Evolutionary conservation across 108 stramenopile species (phyloP), one percentile per base, ranked within the genome.

Genomic region (Skeletonema potamos): DNA sequence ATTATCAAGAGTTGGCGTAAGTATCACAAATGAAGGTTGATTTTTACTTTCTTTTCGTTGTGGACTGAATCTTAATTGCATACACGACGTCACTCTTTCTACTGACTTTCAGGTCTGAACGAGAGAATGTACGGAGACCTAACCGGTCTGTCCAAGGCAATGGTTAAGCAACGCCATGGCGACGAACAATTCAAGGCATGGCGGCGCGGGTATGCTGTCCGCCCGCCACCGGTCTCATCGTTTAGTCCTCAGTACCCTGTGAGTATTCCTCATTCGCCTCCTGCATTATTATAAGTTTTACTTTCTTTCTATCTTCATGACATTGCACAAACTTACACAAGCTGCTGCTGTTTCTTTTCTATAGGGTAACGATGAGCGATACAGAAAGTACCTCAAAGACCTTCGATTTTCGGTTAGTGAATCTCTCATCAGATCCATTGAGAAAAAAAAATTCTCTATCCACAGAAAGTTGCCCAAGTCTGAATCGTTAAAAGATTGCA

Each of bases 101-200:
- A 7, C 0, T 51, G 3, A 22, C 43, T 56, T 11, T 92, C 88
- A 89, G 82, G 89, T 9, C 68, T 95, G 18, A 95, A 95, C 70
- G 94, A 80, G 43, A 59, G 72, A 27, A 90, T 89, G 88, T 96
- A 93, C 68, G 93, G 90, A 6, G 82, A 77, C 27, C 79, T 95
- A 12, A 94, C 95, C 22, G 97, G 99, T 0, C 70, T 96, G 22
- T 87, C 90, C 20, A 98, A 98, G 77, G 83, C 89, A 41, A 95
- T 98, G 93, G 96, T 98, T 1, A 87, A 91, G 27, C 90, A 91
- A 62, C 82, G 89, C 36, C 87, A 96, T 84, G 96, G 96, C 28
- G 94, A 92, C 33, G 82, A 92, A n/a, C 97, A 97, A 75, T 96
- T 98, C 70, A 86, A 83, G 67, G 83, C 84, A 44, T 98, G 97